Conservation (phyloP, 768 basidiomycete species). For the Tylopilus sp. region DNA sequence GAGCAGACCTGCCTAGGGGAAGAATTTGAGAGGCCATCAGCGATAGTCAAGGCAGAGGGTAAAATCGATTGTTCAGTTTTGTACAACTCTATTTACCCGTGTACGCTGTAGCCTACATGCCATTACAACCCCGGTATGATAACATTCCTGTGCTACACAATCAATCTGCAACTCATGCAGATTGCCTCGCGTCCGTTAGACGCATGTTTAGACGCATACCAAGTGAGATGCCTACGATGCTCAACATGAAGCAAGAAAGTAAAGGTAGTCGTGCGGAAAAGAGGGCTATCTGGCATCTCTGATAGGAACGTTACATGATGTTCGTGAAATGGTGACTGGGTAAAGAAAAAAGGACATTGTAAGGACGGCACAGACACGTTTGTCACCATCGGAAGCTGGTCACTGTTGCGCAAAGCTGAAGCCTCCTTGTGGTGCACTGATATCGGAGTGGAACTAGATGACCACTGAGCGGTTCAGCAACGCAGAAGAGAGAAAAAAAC, state of each 20-base stretch:
- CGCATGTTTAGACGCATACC: slow-evolving; percentile 24
- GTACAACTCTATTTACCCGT: slow-evolving; percentile 11
- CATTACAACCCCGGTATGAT: slow-evolving; percentile 21
- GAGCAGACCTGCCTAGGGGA: slow-evolving; percentile 63
- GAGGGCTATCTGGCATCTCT: slow-evolving; percentile 9
- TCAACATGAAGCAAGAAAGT: slow-evolving; percentile 23
- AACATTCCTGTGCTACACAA: slow-evolving; percentile 18
- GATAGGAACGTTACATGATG: slow-evolving; percentile 14
- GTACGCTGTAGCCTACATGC: slow-evolving; percentile 3
- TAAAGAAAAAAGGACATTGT: slow-evolving; percentile 7
- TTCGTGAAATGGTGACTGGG: slow-evolving; percentile 20
- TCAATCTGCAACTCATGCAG: slow-evolving; percentile 20
- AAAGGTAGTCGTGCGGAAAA: slow-evolving; percentile 10
- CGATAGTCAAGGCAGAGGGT: not conserved
- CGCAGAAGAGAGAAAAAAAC: slow-evolving; percentile 24
- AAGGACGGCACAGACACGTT: not conserved
- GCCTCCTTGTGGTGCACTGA: slow-evolving; percentile 88
- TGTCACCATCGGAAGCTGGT: slow-evolving; percentile 10
- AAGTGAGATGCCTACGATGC: slow-evolving; percentile 17
- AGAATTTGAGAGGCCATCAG: slow-evolving; percentile 90
- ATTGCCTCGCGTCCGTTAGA: slow-evolving; percentile 33
- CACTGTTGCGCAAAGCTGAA: slow-evolving; percentile 86
- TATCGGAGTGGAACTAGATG: slow-evolving; percentile 75
- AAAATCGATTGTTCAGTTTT: not conserved
- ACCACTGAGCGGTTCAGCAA: slow-evolving; percentile 3